Percentiles rank a stretch among this genome's conserved stretches.
Evolutionary conservation across 495 filamentous ascomycete genomes (phyloP).

Genomic region (Patellaria atrata): DNA sequence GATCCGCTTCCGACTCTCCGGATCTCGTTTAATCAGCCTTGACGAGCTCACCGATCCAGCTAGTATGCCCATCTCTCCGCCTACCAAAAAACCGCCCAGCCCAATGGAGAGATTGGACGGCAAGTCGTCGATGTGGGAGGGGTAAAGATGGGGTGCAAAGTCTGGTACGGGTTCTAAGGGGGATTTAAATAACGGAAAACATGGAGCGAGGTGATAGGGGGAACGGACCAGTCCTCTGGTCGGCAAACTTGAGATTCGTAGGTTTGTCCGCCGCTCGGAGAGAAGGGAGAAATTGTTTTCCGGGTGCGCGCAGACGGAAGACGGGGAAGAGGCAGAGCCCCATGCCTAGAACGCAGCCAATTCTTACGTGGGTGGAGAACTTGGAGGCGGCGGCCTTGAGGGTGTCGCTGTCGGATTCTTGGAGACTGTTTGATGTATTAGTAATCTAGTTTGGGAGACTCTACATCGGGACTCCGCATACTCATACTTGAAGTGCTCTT

Average conservation of each 20-base stretch:
- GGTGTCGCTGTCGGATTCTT: conserved; percentile 41
- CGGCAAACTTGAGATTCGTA: conserved; percentile 44
- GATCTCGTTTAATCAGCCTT: conserved; percentile 37
- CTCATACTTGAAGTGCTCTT: conserved; percentile 48
- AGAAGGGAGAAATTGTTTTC: conserved; percentile 41
- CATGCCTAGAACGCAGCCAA: conserved; percentile 47
- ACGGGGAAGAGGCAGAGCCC: conserved; percentile 44
- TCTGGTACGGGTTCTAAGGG: conserved; percentile 45
- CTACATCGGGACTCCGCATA: conserved; percentile 6
- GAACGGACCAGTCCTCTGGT: conserved; percentile 40
- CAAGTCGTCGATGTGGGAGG: conserved; percentile 42
- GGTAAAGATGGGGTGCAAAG: conserved; percentile 40
- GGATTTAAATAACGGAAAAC: neutral
- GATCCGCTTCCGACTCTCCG: conserved; percentile 40
- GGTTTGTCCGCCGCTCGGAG: conserved; percentile 46
- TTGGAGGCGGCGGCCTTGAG: conserved; percentile 39
- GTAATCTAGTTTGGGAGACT: neutral
- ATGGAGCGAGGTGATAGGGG: neutral
- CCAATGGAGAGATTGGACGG: conserved; percentile 50
- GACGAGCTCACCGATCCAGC: conserved; percentile 39
- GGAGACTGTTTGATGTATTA: conserved; percentile 29
- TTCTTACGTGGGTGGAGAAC: conserved; percentile 36
- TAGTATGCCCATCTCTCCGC: conserved; percentile 47
- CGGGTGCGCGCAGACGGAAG: conserved; percentile 38
- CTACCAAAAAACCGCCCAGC: conserved; percentile 45